Conservation (phyloP, 2,329 filamentous ascomycete genomes). For the Mollisiaceae sp. region DNA sequence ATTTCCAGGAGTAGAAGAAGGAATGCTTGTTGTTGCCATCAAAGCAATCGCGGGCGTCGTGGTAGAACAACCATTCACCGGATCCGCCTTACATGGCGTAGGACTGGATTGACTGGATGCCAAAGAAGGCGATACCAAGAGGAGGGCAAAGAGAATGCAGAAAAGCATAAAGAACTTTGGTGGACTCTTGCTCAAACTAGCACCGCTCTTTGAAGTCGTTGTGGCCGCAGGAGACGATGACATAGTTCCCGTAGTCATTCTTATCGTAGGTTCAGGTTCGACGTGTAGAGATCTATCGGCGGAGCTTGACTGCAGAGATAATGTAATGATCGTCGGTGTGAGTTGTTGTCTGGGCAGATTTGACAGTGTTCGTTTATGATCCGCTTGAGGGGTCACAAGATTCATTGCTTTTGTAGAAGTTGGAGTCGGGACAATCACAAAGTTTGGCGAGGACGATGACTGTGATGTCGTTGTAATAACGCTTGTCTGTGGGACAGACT, state of each 20-base stretch:
- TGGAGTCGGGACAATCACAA: not conserved
- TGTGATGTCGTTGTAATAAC: not conserved
- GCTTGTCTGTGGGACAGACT: not conserved
- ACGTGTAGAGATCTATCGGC: not conserved
- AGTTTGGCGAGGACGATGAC: not conserved
- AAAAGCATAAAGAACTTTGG: not conserved
- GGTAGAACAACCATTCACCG: not conserved
- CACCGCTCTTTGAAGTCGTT: not conserved
- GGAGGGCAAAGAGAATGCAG: not conserved
- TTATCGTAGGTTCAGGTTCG: constrained; percentile 2
- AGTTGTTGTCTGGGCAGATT: not conserved
- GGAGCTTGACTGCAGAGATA: not conserved
- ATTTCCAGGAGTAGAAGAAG: not conserved
- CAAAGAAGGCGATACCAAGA: not conserved
- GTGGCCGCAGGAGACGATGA: not conserved
- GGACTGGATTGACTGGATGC: not conserved
- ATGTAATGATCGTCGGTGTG: not conserved
- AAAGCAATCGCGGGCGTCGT: not conserved
- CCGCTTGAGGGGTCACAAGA: not conserved
- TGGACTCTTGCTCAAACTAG: not conserved
- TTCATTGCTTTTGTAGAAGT: not conserved
- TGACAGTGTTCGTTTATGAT: not conserved
- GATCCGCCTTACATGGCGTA: not conserved
- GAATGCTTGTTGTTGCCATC: not conserved
- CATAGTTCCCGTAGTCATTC: not conserved